Evolutionary conservation across 1,284 basidiomycete genomes (phyloP).

Genomic region (Tremellales sp.): DNA sequence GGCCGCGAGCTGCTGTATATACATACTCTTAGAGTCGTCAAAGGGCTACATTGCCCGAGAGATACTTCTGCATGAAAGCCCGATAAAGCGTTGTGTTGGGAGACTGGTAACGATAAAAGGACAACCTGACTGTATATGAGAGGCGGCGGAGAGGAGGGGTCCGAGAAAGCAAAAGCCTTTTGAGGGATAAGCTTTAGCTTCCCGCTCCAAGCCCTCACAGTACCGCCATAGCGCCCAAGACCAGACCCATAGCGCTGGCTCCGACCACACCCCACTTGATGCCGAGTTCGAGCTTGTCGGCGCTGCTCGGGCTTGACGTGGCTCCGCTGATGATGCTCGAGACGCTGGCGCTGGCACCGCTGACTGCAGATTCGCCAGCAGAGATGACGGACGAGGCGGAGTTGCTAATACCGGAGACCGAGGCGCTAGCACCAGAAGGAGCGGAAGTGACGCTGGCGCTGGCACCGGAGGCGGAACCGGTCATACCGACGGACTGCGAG

Average conservation of each 20-base stretch:
- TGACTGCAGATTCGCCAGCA: background rate
- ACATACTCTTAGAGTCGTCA: too few species aligned
- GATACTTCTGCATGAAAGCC: too few species aligned
- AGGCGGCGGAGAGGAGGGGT: too few species aligned
- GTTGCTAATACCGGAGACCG: background rate
- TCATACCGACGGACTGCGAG: background rate
- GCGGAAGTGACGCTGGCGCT: background rate
- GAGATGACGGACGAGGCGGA: background rate
- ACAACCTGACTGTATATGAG: too few species aligned
- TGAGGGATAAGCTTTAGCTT: too few species aligned
- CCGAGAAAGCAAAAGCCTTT: too few species aligned
- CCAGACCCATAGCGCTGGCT: constrained; percentile 4
- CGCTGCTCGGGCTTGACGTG: background rate
- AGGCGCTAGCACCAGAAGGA: background rate
- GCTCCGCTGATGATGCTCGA: background rate
- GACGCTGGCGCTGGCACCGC: background rate
- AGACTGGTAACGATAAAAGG: too few species aligned
- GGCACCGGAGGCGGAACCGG: background rate
- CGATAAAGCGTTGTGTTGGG: too few species aligned
- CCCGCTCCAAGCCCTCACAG: constrained; percentile 1
- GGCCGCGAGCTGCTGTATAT: too few species aligned
- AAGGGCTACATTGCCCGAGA: too few species aligned
- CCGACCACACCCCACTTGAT: constrained; percentile 1
- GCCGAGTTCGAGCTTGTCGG: constrained; percentile 2
- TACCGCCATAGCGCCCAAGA: constrained; percentile 3